These are phyloP conservation scores for Suhomyces chickasaworum DNA, from an alignment of 1,139 yeast genomes.

Conservation along the genomic window DNA sequence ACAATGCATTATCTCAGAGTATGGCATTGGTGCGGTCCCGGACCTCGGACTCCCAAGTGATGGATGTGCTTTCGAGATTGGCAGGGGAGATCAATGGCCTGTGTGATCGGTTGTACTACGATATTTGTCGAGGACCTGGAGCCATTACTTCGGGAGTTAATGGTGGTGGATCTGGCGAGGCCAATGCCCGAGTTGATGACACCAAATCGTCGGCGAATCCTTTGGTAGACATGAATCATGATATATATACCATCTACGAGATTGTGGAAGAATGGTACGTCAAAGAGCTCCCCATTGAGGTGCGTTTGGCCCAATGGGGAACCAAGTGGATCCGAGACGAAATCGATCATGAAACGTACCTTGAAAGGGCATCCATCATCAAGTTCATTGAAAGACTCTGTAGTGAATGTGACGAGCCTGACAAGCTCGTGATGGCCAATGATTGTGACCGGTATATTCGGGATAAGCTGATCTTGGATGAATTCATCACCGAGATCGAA, in stretches of 20 bases:
- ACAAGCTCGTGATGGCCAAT: slow-evolving; percentile 16
- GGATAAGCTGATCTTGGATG: slow-evolving; percentile 22
- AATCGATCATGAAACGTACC: slow-evolving; percentile 20
- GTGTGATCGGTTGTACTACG: slow-evolving; percentile 12
- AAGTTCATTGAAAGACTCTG: slow-evolving; percentile 17
- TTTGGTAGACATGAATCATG: slow-evolving; percentile 20
- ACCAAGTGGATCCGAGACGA: slow-evolving; percentile 21
- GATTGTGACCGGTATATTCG: slow-evolving; percentile 21
- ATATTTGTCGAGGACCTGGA: slow-evolving; percentile 10
- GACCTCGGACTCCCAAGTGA: slow-evolving; percentile 8
- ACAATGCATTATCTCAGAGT: slow-evolving; percentile 9
- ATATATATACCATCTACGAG: slow-evolving; percentile 19
- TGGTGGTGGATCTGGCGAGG: neutral
- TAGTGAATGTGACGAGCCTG: slow-evolving; percentile 16
- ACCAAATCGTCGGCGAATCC: slow-evolving; percentile 5
- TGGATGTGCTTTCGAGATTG: slow-evolving; percentile 13
- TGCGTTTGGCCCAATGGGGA: slow-evolving; percentile 19
- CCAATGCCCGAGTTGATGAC: neutral
- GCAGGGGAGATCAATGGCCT: slow-evolving; percentile 13
- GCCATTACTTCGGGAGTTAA: neutral
- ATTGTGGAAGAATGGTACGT: slow-evolving; percentile 22
- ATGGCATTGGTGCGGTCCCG: slow-evolving; percentile 8
- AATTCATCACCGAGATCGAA: slow-evolving; percentile 22
- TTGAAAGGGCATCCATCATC: slow-evolving; percentile 18
- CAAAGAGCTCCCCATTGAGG: slow-evolving; percentile 16